A percentile compares a stretch with the other conserved stretches of the same genome.
Conservation (phyloP, 2,329 filamentous ascomycete species). For the Talaromyces sp. region DNA sequence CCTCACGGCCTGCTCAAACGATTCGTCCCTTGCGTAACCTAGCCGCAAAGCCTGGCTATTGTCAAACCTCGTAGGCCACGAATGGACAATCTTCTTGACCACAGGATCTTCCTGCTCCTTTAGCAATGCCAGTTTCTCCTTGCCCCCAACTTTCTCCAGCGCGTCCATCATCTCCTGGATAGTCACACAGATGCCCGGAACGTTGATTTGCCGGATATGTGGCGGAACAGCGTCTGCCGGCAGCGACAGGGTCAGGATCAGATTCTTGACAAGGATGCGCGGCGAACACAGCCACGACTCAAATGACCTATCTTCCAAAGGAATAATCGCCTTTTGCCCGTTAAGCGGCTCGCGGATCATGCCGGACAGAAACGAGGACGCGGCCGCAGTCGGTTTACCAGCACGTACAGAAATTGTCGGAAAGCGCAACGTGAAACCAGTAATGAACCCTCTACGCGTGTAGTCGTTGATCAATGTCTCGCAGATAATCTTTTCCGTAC, state of each 20-base stretch:
- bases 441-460: constrained; percentile 53
- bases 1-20: constrained; percentile 50
- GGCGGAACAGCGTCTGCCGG: constrained; percentile 34
- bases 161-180: constrained; percentile 54
- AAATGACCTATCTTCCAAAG: constrained; percentile 46
- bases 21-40: constrained; percentile 48
- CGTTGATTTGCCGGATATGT: constrained; percentile 49
- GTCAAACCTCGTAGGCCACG: constrained; percentile 53
- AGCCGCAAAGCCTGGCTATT: constrained; percentile 46
- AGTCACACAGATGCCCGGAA: constrained; percentile 50
- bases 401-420: constrained; percentile 58
- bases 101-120: constrained; percentile 47
- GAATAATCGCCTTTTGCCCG: constrained; percentile 48
- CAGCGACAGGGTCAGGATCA: constrained; percentile 45
- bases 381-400: constrained; percentile 54
- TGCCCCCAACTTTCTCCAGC: constrained; percentile 49
- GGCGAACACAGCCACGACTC: constrained; percentile 52
- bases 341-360: constrained; percentile 60
- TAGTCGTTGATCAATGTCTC: constrained; percentile 60
- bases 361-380: constrained; percentile 57
- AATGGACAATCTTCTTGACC: constrained; percentile 49
- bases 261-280: constrained; percentile 47
- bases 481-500: constrained; percentile 57
- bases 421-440: constrained; percentile 54
- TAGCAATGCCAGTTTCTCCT: constrained; percentile 46